Conservation (phyloP, 768 basidiomycete genomes). For the Strobilomyces echinocephalus region DNA sequence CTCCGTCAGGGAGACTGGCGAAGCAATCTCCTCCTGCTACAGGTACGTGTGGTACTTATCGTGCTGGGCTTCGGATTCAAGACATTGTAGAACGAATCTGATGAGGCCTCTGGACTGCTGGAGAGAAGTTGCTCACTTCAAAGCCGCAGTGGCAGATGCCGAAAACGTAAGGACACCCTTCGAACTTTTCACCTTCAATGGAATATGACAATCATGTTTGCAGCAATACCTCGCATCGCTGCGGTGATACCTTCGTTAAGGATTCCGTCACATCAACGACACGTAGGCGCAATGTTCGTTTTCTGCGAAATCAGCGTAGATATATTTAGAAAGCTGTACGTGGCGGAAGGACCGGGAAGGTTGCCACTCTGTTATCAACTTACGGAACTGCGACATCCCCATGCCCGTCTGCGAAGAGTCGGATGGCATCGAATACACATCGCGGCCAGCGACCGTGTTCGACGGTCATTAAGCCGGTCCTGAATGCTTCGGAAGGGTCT, state of each 20-base stretch:
- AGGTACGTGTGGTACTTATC: slow-evolving; percentile 36
- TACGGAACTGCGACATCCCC: not conserved
- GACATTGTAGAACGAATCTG: slow-evolving; percentile 34
- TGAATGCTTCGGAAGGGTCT: not conserved
- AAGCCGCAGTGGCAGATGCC: slow-evolving; percentile 56
- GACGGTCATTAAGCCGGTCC: not conserved
- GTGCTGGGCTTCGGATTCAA: not conserved
- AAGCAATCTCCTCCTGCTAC: slow-evolving; percentile 72
- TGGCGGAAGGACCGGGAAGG: not conserved
- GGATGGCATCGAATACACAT: not conserved
- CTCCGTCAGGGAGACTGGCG: slow-evolving; percentile 50
- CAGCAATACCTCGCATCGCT: slow-evolving; percentile 65
- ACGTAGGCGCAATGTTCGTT: not conserved
- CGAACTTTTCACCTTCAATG: slow-evolving; percentile 3
- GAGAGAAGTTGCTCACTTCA: slow-evolving; percentile 68
- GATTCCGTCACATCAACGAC: not conserved
- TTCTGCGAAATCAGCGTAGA: not conserved
- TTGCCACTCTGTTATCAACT: not conserved
- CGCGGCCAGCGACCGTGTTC: not conserved
- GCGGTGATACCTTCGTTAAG: slow-evolving; percentile 30
- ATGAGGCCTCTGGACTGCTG: slow-evolving; percentile 66
- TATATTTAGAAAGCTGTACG: not conserved
- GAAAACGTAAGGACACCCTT: slow-evolving; percentile 51
- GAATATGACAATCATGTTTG: slow-evolving; percentile 4
- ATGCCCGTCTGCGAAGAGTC: not conserved